Base-by-base conservation (phyloP, 2,329 filamentous ascomycete genomes). In the Stagonosporopsis chrysanthemi region DNA sequence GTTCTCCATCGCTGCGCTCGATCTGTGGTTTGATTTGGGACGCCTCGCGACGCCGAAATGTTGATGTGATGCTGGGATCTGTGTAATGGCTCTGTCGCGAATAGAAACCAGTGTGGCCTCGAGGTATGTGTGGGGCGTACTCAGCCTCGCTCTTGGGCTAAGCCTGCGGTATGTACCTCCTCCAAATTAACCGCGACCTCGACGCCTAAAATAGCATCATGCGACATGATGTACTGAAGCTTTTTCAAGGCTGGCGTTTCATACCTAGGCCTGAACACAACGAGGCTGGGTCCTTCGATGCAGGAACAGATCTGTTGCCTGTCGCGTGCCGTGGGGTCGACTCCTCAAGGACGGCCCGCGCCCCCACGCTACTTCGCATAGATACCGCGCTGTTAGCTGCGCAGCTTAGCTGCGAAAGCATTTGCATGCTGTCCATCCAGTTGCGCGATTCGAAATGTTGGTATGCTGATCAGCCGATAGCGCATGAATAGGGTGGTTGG, bases 141-240 rank as follows among this genome's bases (percentile, higher is more conserved):
- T 57, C 48, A 52, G 54, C 54, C 54, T 57, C 54, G 48, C 26
- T 56, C 43, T 31, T 24, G 31, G 31, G 31, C 31, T 33, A 15
- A 56, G 40, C 54, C 33, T 52, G 47, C 54, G 43, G 48, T 43
- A 56, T 48, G 48, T 52, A 28, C 38, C 42, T 56, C 38, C 36
- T 40, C 22, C 22, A 33, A 33, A 46, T 42, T 19, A 42, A 50
- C 24, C 41, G 28, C 40, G 40, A 35, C 31, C n/a, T 14, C 29
- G 17, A 15, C 19, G 8, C 54, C 44, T 17, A 46, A 52, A 57
- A 57, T 57, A 57, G 54, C 38, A 57, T 57, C 48, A 57, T 40
- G 31, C 19, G 39, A 14, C 46, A 44, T 45, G 40, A 56, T 22
- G 46, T 22, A 39, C 41, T 41, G 41, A 17, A 26, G 26, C 14